Evolutionary conservation across 306 rosid genomes (phyloP), one percentile per base, ranked within the genome.

Genomic region (Quercus robur): DNA sequence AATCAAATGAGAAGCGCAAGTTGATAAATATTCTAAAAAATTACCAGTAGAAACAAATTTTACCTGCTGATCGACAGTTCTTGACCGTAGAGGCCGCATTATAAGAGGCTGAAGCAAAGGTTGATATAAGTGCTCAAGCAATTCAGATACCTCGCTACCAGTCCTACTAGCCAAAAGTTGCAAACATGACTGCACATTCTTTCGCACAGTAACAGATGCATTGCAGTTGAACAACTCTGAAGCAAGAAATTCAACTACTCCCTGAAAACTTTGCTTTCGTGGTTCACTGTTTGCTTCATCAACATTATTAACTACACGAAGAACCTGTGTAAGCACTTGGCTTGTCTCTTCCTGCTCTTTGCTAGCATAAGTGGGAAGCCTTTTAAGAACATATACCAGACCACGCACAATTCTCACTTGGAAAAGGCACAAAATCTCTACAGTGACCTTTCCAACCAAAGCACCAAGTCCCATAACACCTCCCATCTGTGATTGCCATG

Each of bases 331-430:
- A 59, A 96, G 98, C 83, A 96, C 98, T 87, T 96, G 98, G 73
- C 99, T 92, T 35, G 99, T 93, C 93, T 96, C 99, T 81, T 96
- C 99, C 81, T 96, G 99, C 91, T 93, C 99, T 85, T 91, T 96
- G 86, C 91, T 87, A 81, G 97, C 99, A 85, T 93, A 96, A 75
- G 89, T 68, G 63, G 99, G 99, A 83, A 96, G 97, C 86, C 90
- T 93, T 87, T 93, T 96, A 67, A 96, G 92, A 83, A 96, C 99
- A 84, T 96, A 91, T 44, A 93, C 90, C 72, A 96, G 90, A 76
- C 97, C 97, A 20, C 97, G 93, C 41, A 96, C 98, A 71, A 96
- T 90, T 85, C 89, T 91, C 80, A 96, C 97, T 89, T 96, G 98
- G 74, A 96, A 96, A 77, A 76, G 81, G 84, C 97, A 90, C 11